Evolutionary conservation across 75 land plant species (phyloP).

Genomic region (Picea glauca): DNA sequence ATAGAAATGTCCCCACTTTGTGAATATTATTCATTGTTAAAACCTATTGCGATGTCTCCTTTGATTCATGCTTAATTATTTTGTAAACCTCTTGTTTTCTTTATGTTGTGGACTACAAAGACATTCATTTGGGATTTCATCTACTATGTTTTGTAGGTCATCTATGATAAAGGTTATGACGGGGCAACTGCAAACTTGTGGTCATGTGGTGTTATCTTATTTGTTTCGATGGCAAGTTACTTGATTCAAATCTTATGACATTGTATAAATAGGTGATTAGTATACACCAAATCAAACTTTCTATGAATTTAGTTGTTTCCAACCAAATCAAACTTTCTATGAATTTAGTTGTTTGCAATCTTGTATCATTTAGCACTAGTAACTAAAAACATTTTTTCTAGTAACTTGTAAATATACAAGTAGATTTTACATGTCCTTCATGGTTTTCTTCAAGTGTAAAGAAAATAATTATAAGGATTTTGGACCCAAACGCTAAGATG

Average conservation of each 20-base stretch:
- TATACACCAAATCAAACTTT: not conserved
- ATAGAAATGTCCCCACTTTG: not conserved
- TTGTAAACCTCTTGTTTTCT: too few species aligned
- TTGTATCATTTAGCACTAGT: not conserved
- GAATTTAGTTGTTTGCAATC: not conserved
- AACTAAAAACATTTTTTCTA: not conserved
- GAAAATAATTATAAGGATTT: slow-evolving; percentile 37
- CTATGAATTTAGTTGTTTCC: not conserved
- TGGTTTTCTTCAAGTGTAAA: slow-evolving; percentile 56
- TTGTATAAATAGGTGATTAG: slow-evolving; percentile 63
- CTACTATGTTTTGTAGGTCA: slow-evolving; percentile 32
- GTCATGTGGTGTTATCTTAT: slow-evolving; percentile 87
- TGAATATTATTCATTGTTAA: not conserved
- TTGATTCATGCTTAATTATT: not conserved
- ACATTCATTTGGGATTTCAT: not conserved
- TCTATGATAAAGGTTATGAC: slow-evolving; percentile 37
- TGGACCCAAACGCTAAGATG: slow-evolving; percentile 52
- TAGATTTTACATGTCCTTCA: slow-evolving; percentile 50
- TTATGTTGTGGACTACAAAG: not conserved
- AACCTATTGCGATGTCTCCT: not conserved
- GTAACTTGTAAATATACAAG: slow-evolving; percentile 39
- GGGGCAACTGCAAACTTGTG: slow-evolving; percentile 45
- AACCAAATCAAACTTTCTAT: not conserved
- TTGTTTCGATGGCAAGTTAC: slow-evolving; percentile 78
- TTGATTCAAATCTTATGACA: slow-evolving; percentile 61